Conservation (phyloP, 306 rosid species). For the Ormosia semicastrata region DNA sequence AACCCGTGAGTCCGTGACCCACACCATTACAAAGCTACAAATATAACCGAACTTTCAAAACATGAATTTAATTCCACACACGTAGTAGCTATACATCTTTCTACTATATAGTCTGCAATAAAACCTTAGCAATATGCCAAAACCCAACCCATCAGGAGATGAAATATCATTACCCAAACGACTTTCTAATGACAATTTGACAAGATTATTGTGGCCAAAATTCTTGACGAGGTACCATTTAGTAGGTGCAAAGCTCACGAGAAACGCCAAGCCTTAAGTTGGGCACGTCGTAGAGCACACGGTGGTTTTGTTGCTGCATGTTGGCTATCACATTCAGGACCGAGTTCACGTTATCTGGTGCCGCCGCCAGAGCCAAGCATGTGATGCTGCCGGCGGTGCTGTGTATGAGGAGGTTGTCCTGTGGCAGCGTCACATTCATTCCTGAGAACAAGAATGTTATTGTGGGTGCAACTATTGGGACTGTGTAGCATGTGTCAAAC, state of each 20-base stretch:
- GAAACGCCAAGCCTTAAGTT: slow-evolving; percentile 84
- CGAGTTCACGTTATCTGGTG: slow-evolving; percentile 79
- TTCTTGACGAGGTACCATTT: neutral
- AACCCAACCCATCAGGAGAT: neutral
- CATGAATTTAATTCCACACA: slow-evolving; percentile 14
- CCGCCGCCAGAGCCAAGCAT: slow-evolving; percentile 84
- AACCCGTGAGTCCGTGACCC: slow-evolving; percentile 46
- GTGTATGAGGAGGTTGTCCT: slow-evolving; percentile 77
- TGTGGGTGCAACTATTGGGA: slow-evolving; percentile 68
- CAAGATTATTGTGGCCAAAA: neutral
- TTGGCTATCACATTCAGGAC: slow-evolving; percentile 90
- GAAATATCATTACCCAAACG: neutral
- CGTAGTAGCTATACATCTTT: slow-evolving; percentile 7
- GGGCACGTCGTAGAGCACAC: slow-evolving; percentile 71
- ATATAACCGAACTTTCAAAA: neutral
- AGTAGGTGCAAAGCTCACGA: slow-evolving; percentile 74
- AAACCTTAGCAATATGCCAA: slow-evolving; percentile 22
- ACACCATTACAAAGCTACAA: slow-evolving; percentile 13
- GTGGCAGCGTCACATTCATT: slow-evolving; percentile 84
- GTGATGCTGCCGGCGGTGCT: slow-evolving; percentile 72
- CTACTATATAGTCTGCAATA: slow-evolving; percentile 1
- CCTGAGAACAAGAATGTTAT: slow-evolving; percentile 77
- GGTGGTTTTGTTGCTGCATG: slow-evolving; percentile 96
- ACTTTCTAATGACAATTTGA: slow-evolving; percentile 15
- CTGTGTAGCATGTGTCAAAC: slow-evolving; percentile 85